Evolutionary conservation across 169 alveolate species (phyloP).

Genomic region (Babesia bovis): DNA sequence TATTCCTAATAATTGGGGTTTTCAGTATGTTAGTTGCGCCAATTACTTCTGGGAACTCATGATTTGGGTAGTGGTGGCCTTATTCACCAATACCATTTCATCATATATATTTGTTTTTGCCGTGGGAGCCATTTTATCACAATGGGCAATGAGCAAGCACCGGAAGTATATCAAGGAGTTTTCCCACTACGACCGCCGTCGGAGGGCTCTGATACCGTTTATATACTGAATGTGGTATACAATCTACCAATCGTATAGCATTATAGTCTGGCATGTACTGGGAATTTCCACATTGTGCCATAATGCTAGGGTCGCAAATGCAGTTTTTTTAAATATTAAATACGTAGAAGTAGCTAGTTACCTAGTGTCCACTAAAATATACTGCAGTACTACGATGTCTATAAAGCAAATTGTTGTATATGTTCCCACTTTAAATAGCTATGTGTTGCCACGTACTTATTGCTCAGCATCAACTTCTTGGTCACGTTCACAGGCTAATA

Average conservation of each 20-base stretch:
- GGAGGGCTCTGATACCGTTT: constrained; percentile 91
- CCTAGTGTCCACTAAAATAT: too few relatives aligned
- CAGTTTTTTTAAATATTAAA: too few relatives aligned
- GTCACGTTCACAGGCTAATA: too few relatives aligned
- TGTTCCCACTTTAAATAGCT: too few relatives aligned
- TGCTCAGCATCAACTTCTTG: too few relatives aligned
- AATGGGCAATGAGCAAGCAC: constrained; percentile 93
- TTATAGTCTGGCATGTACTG: too few relatives aligned
- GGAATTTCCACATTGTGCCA: too few relatives aligned
- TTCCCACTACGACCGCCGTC: constrained; percentile 83
- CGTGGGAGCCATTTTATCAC: constrained; percentile 82
- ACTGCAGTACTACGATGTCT: too few relatives aligned
- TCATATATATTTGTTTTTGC: constrained; percentile 71
- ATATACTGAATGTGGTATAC: constrained; percentile 68
- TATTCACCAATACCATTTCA: constrained; percentile 52
- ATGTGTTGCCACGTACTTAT: too few relatives aligned
- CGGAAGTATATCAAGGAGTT: constrained; percentile 86
- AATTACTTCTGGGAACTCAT: constrained; percentile 96
- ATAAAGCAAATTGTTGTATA: too few relatives aligned
- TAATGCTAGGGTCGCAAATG: too few relatives aligned
- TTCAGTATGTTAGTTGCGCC: constrained; percentile 94
- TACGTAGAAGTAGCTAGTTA: too few relatives aligned
- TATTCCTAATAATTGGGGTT: constrained; percentile 94
- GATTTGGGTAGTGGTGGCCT: constrained; percentile 91
- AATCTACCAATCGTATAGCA: neutral